Conservation (phyloP, 164 flowering plant species). For the Tinospora cordifolia region DNA sequence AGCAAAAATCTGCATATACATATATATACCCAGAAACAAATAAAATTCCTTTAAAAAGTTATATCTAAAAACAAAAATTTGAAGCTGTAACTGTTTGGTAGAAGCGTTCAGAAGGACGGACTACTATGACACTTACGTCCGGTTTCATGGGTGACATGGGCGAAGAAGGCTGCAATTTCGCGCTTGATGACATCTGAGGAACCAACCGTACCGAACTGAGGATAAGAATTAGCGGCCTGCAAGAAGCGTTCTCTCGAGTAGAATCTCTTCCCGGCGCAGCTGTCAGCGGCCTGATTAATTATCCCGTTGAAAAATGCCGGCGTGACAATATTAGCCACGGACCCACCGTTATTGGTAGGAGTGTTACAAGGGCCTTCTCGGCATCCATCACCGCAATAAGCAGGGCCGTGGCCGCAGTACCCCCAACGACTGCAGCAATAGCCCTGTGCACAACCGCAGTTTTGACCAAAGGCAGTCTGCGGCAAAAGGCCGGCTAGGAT, state of each 20-base stretch:
- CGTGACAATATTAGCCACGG: constrained; percentile 23
- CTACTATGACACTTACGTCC: constrained; percentile 26
- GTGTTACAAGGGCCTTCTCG: constrained; percentile 32
- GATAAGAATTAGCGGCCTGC: constrained; percentile 18
- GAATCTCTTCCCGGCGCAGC: constrained; percentile 30
- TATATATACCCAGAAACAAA: background rate
- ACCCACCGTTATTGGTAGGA: too few species aligned
- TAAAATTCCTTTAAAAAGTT: background rate
- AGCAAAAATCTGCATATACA: constrained; percentile 34
- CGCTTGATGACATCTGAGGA: constrained; percentile 28
- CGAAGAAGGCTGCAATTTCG: constrained; percentile 40
- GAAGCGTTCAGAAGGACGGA: too few species aligned
- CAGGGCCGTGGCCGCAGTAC: constrained; percentile 34
- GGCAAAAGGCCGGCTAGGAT: constrained; percentile 8
- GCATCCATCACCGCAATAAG: constrained; percentile 39
- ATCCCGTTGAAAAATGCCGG: constrained; percentile 30
- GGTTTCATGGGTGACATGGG: constrained; percentile 35
- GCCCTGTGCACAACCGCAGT: constrained; percentile 35
- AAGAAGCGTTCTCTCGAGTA: constrained; percentile 27
- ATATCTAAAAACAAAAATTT: too few species aligned
- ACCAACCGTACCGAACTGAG: constrained; percentile 29
- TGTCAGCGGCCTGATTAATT: constrained; percentile 19
- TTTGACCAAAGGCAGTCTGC: constrained; percentile 18
- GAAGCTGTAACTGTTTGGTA: background rate
- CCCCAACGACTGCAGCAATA: constrained; percentile 42